A percentile compares a stretch with the other conserved stretches of the same genome.
Conservation (phyloP, 768 basidiomycete species). For the Sutorius australiensis region DNA sequence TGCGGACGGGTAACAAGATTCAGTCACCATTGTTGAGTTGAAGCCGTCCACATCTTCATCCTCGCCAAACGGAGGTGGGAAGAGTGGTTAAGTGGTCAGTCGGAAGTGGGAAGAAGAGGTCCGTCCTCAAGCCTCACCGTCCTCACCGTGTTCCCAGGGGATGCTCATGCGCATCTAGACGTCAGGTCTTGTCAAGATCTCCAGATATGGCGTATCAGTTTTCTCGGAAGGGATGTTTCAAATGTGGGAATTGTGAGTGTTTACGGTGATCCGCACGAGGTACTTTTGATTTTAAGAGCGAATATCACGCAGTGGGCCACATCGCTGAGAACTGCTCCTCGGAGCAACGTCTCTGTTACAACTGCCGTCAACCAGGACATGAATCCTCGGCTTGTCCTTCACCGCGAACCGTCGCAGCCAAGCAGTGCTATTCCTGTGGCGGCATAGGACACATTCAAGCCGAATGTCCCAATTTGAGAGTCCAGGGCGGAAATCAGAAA, state of each 20-base stretch:
- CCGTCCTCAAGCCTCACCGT: constrained; percentile 13
- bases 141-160: constrained; percentile 2
- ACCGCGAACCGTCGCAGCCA: constrained; percentile 76
- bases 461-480: constrained; percentile 77
- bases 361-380: constrained; percentile 92
- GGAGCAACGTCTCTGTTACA: constrained; percentile 88
- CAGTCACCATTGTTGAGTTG: constrained; percentile 18
- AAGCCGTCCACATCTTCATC: constrained; percentile 40
- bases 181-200: constrained; percentile 43
- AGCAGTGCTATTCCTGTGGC: constrained; percentile 92
- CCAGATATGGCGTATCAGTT: constrained; percentile 72
- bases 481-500: constrained; percentile 68
- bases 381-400: constrained; percentile 86
- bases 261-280: constrained; percentile 7
- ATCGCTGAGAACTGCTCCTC: constrained; percentile 91
- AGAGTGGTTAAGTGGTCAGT: constrained; percentile 61
- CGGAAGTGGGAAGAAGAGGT: constrained; percentile 77
- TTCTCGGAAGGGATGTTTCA: constrained; percentile 87
- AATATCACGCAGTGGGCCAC: constrained; percentile 65
- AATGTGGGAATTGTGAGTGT: constrained; percentile 85
- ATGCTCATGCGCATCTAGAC: constrained; percentile 30
- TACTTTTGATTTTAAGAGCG: constrained; percentile 12
- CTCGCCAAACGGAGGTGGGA: constrained; percentile 63
- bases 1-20: constrained; percentile 6
- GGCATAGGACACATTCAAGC: constrained; percentile 90